A percentile compares a stretch with the other conserved stretches of the same genome.
phyloP scores from a whole-genome alignment of 2,329 filamentous ascomycete genomes.

The Claviceps sp. region DNA sequence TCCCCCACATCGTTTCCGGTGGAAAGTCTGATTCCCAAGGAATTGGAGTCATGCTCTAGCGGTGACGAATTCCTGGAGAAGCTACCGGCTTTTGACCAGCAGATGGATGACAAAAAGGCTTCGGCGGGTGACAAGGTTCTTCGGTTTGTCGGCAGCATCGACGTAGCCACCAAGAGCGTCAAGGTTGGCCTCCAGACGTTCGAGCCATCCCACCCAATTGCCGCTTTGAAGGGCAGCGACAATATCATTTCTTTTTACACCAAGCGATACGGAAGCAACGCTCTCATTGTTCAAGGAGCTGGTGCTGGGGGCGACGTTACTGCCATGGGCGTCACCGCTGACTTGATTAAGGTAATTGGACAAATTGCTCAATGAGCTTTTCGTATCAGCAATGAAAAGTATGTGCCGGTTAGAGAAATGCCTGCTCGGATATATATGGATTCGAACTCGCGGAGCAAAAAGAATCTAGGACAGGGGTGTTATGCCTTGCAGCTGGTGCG shows the following conservation, averaged over 20 bases:
- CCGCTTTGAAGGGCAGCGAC: slow-evolving; percentile 88
- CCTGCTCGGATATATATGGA: neutral
- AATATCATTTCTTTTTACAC: slow-evolving; percentile 99
- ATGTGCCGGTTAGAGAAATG: too few relatives aligned
- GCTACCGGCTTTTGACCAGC: slow-evolving; percentile 69
- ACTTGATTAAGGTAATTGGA: slow-evolving; percentile 78
- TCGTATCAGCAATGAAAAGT: too few relatives aligned
- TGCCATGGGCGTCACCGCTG: slow-evolving; percentile 92
- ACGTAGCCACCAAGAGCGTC: slow-evolving; percentile 66
- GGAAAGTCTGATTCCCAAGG: slow-evolving; percentile 80
- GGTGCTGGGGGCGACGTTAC: slow-evolving; percentile 92
- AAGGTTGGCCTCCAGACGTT: slow-evolving; percentile 89
- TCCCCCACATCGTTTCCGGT: slow-evolving; percentile 85
- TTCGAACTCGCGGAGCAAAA: neutral
- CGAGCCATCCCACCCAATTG: slow-evolving; percentile 80
- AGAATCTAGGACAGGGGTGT: neutral
- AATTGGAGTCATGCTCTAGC: slow-evolving; percentile 62
- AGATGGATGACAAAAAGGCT: slow-evolving; percentile 82
- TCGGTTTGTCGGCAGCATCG: slow-evolving; percentile 85
- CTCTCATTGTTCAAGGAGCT: slow-evolving; percentile 86
- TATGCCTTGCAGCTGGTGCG: slow-evolving; percentile 4
- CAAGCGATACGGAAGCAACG: slow-evolving; percentile 80
- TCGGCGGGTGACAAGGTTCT: slow-evolving; percentile 84
- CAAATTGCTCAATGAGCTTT: slow-evolving; percentile 38
- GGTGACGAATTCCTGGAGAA: slow-evolving; percentile 77